phyloP scores from a whole-genome alignment of 2,329 filamentous ascomycete genomes.

The Ambrosiella xylebori region DNA sequence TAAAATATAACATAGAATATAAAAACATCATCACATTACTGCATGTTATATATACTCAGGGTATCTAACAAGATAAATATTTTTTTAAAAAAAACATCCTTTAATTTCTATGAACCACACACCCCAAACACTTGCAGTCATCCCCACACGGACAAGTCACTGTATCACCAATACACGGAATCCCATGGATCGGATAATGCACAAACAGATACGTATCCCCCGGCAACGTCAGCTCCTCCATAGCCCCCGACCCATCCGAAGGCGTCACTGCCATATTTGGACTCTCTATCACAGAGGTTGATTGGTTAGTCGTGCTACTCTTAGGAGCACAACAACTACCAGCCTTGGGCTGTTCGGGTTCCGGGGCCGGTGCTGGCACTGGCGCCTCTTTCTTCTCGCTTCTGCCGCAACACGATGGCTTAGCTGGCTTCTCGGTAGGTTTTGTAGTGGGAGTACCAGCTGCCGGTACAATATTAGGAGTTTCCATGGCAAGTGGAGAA shows the following conservation, averaged over 20 bases:
- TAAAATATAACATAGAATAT: neutral
- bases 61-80: neutral
- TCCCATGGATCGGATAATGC: slow-evolving; percentile 30
- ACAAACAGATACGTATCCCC: slow-evolving; percentile 43
- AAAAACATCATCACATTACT: neutral
- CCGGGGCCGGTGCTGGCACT: neutral
- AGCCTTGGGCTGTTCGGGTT: neutral
- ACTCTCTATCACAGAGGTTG: neutral
- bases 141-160: slow-evolving; percentile 40
- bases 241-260: slow-evolving; percentile 22
- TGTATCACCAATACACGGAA: slow-evolving; percentile 31
- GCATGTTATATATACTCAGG: neutral
- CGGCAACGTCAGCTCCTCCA: slow-evolving; percentile 34
- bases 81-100: neutral
- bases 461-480: neutral
- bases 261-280: slow-evolving; percentile 17
- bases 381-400: neutral
- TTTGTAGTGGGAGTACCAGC: neutral
- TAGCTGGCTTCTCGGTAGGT: neutral
- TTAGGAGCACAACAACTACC: neutral
- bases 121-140: slow-evolving; percentile 40
- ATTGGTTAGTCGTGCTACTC: neutral
- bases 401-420: neutral
- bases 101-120: slow-evolving; percentile 29
- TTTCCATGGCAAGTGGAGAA: neutral